These are phyloP conservation scores for Fusarium sp. DNA, from an alignment of 2,329 filamentous ascomycete genomes.

Conservation along the genomic window DNA sequence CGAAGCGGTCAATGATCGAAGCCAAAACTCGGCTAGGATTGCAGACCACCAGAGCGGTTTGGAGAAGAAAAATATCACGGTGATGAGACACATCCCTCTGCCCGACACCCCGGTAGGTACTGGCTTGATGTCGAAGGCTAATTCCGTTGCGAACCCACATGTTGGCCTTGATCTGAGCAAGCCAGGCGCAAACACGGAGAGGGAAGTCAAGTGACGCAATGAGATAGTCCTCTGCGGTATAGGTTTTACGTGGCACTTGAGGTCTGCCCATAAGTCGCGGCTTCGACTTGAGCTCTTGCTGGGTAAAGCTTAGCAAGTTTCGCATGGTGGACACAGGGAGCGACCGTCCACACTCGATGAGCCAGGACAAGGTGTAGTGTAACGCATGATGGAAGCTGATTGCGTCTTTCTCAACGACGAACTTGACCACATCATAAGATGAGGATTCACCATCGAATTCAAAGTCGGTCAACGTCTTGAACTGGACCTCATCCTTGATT, in stretches of 20 bases:
- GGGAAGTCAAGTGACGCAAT: constrained; percentile 94
- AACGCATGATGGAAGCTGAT: constrained; percentile 98
- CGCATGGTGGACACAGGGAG: constrained; percentile 77
- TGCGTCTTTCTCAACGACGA: constrained; percentile 86
- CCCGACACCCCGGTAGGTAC: constrained; percentile 89
- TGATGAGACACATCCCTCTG: constrained; percentile 95
- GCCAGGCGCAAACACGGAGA: constrained; percentile 92
- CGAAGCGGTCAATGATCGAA: constrained; percentile 91
- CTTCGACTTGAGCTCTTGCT: constrained; percentile 75
- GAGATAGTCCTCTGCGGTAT: constrained; percentile 80
- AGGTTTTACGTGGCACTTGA: constrained; percentile 67
- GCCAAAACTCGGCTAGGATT: constrained; percentile 85
- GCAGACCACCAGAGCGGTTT: constrained; percentile 89
- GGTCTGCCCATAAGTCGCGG: constrained; percentile 72
- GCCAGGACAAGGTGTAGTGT: constrained; percentile 96
- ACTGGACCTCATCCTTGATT: constrained; percentile 86
- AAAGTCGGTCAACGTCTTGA: constrained; percentile 82
- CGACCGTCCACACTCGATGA: constrained; percentile 87
- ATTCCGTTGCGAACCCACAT: constrained; percentile 99
- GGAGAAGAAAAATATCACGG: constrained; percentile 92
- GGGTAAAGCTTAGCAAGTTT: constrained; percentile 77
- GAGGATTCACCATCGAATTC: constrained; percentile 76
- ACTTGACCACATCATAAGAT: constrained; percentile 81
- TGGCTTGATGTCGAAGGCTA: constrained; percentile 93
- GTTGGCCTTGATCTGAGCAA: constrained; percentile 96